Base-by-base conservation (phyloP, 192 early-diverging fungal species). In the Entomortierella beljakovae region DNA sequence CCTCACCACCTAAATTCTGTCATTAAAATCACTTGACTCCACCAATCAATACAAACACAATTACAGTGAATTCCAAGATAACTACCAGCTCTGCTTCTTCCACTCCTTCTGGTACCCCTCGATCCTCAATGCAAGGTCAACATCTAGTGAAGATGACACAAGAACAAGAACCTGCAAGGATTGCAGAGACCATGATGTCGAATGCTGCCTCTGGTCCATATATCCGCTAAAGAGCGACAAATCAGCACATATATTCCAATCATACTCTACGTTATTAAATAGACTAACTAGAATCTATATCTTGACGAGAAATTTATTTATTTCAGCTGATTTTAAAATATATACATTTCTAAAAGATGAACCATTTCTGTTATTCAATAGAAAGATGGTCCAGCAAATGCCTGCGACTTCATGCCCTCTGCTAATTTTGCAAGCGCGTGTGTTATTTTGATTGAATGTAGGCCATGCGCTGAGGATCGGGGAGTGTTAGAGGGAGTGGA, bases 201-300 rank as follows among this genome's bases (percentile, higher is more conserved):
- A 61, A 75, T 22, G 63, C 72, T 5, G 64, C 64, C 42, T 0
- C 32, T 6, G 64, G 72, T 34, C 64, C 64, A 16, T 75, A 46
- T 48, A 40, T 75, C 64, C 72, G 72, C 52, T 75, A 68, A 74
- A 43, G 18, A 43, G n/a, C n/a, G n/a, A n/a, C n/a, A n/a, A n/a
- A n/a, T n/a, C n/a, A n/a, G n/a, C n/a, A n/a, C n/a, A n/a, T n/a
- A n/a, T n/a, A n/a, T n/a, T n/a, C n/a, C n/a, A n/a, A n/a, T n/a
- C n/a, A n/a, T n/a, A n/a, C n/a, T n/a, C n/a, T n/a, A n/a, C n/a
- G n/a, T n/a, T n/a, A n/a, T n/a, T n/a, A n/a, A n/a, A n/a, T n/a
- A n/a, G n/a, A n/a, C n/a, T n/a, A n/a, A n/a, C n/a, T n/a, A n/a
- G n/a, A n/a, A n/a, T n/a, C n/a, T n/a, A n/a, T n/a, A n/a, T n/a